These are phyloP conservation scores for Flagelloscypha sp. DNA, from an alignment of 768 basidiomycete species.

Conservation along the genomic window DNA sequence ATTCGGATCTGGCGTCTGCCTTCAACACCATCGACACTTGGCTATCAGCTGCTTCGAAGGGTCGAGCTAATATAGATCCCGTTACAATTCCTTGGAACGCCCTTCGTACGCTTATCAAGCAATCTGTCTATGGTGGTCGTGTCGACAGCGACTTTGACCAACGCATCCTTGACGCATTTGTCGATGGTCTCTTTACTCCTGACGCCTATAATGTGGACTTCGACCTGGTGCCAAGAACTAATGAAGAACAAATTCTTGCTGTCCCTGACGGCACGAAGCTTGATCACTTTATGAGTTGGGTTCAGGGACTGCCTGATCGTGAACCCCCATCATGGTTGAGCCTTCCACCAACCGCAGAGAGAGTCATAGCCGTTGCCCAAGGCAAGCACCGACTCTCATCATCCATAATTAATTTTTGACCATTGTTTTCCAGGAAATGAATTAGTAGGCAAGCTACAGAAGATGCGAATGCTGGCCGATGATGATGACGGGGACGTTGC, in stretches of 20 bases:
- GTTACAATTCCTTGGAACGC: slow-evolving; percentile 92
- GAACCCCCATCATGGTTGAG: slow-evolving; percentile 94
- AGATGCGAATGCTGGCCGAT: slow-evolving; percentile 85
- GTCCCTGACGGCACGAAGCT: slow-evolving; percentile 91
- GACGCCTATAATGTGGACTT: slow-evolving; percentile 91
- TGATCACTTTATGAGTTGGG: slow-evolving; percentile 88
- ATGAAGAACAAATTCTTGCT: slow-evolving; percentile 47
- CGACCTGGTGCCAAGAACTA: slow-evolving; percentile 64
- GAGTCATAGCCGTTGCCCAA: slow-evolving; percentile 85
- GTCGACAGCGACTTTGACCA: slow-evolving; percentile 96
- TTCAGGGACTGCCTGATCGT: slow-evolving; percentile 78
- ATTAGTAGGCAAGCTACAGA: slow-evolving; percentile 78
- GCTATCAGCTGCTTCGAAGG: slow-evolving; percentile 74
- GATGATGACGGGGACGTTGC: slow-evolving; percentile 66
- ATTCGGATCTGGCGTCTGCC: slow-evolving; percentile 93
- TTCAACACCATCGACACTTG: slow-evolving; percentile 89
- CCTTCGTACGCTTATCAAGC: slow-evolving; percentile 86
- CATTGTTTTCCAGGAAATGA: slow-evolving; percentile 51
- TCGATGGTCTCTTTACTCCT: slow-evolving; percentile 82
- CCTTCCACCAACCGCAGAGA: slow-evolving; percentile 86
- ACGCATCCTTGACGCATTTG: slow-evolving; percentile 84
- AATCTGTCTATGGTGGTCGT: slow-evolving; percentile 92
- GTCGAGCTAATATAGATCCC: slow-evolving; percentile 88
- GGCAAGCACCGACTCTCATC: slow-evolving; percentile 37
- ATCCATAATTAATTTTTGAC: not conserved